These are phyloP conservation scores for Platanus orientalis DNA, from an alignment of 164 flowering plant genomes.

Conservation along the genomic window DNA sequence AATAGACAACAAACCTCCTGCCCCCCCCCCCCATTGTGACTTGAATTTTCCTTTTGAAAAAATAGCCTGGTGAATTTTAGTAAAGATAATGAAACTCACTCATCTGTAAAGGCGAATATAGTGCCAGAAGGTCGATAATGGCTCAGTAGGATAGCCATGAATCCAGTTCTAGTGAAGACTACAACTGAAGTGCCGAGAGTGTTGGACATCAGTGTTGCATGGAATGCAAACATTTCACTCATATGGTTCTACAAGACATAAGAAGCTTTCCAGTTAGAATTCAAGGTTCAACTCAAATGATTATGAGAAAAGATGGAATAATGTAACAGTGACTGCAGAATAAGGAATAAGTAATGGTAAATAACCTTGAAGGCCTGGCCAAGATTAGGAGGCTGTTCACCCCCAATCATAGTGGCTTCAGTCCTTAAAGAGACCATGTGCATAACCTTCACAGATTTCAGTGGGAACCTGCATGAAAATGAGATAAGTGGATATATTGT, in stretches of 20 bases:
- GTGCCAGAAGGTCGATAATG: constrained; percentile 97
- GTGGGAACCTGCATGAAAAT: constrained; percentile 64
- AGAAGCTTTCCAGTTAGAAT: constrained; percentile 16
- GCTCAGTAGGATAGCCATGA: constrained; percentile 88
- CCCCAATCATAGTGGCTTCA: constrained; percentile 69
- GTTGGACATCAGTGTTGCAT: constrained; percentile 98
- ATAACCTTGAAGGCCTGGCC: constrained; percentile 84
- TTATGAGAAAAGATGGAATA: neutral
- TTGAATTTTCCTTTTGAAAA: neutral
- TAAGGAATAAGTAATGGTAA: neutral
- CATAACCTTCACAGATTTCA: constrained; percentile 96
- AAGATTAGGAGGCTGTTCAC: constrained; percentile 61
- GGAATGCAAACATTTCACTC: constrained; percentile 99
- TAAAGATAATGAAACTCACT: constrained; percentile 42
- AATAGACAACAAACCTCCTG: too few relatives aligned
- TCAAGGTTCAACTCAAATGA: neutral
- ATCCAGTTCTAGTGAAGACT: constrained; percentile 95
- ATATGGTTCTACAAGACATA: constrained; percentile 71
- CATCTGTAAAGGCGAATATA: constrained; percentile 90
- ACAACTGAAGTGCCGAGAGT: constrained; percentile 91
- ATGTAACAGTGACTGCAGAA: neutral
- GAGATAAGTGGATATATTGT: neutral
- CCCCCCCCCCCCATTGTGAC: neutral
- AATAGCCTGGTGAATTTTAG: neutral
- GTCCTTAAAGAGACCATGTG: constrained; percentile 90